Conservation (phyloP, 345 rosid genomes). For the Corchorus capsularis region DNA sequence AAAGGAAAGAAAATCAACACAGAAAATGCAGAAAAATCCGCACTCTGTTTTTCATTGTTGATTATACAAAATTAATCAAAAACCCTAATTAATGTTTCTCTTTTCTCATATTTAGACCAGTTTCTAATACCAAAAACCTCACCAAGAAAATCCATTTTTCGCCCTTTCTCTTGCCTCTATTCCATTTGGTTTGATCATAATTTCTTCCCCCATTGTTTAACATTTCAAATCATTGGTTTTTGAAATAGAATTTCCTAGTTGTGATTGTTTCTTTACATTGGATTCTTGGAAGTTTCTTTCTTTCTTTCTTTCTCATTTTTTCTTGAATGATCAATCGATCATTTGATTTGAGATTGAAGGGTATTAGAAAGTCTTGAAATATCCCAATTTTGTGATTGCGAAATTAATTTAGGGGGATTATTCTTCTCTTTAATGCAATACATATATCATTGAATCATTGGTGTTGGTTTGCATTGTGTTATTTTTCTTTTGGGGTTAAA, state of each 20-base stretch:
- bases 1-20: background rate
- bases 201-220: background rate
- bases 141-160: background rate
- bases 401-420: background rate
- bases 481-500: background rate
- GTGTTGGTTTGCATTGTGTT: background rate
- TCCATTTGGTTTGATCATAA: background rate
- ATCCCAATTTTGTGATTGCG: background rate
- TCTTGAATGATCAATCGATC: background rate
- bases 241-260: background rate
- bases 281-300: background rate
- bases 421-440: conserved; percentile 1
- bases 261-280: background rate
- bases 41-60: background rate
- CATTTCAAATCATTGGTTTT: conserved; percentile 7
- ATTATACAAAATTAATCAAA: conserved; percentile 2
- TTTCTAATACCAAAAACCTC: background rate
- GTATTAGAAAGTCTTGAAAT: background rate
- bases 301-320: background rate
- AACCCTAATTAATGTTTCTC: background rate
- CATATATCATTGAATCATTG: conserved; percentile 2
- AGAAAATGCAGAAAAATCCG: background rate
- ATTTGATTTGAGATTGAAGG: background rate
- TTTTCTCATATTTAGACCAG: background rate
- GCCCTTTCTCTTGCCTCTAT: background rate